phyloP scores from a whole-genome alignment of 176 grass and related monocot species.

The Elaeis guineensis region DNA sequence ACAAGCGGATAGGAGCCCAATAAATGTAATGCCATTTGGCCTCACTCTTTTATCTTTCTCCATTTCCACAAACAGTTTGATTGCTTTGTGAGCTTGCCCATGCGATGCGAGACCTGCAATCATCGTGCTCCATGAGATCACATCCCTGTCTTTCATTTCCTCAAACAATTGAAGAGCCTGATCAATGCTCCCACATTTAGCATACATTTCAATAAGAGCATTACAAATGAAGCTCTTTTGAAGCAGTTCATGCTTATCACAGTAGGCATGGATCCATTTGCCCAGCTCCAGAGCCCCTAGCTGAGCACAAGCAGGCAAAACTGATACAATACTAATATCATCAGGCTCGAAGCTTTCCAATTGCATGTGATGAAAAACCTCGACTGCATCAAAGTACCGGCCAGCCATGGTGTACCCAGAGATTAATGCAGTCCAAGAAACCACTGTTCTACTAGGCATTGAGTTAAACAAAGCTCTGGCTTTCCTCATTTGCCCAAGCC shows the following conservation, averaged over 20 bases:
- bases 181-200: slow-evolving; percentile 53
- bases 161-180: slow-evolving; percentile 40
- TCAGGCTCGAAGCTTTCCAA: slow-evolving; percentile 37
- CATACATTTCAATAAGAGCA: slow-evolving; percentile 60
- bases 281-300: slow-evolving; percentile 53
- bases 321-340: slow-evolving; percentile 51
- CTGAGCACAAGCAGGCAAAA: slow-evolving; percentile 50
- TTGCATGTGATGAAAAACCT: slow-evolving; percentile 49
- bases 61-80: slow-evolving; percentile 39
- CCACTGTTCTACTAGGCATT: slow-evolving; percentile 46
- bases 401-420: slow-evolving; percentile 36
- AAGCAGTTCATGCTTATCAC: slow-evolving; percentile 35
- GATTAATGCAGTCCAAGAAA: slow-evolving; percentile 53
- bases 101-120: slow-evolving; percentile 39
- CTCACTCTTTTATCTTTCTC: slow-evolving; percentile 26
- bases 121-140: slow-evolving; percentile 59
- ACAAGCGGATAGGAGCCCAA: slow-evolving; percentile 49
- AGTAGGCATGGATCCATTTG: slow-evolving; percentile 51
- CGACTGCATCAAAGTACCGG: slow-evolving; percentile 22
- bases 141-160: slow-evolving; percentile 32
- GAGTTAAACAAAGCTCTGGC: slow-evolving; percentile 30
- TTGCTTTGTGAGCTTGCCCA: slow-evolving; percentile 33
- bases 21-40: slow-evolving; percentile 45
- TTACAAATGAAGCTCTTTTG: slow-evolving; percentile 33
- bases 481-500: slow-evolving; percentile 34